Conservation (phyloP, 1,284 basidiomycete species). For the Porogramme epimiltina region DNA sequence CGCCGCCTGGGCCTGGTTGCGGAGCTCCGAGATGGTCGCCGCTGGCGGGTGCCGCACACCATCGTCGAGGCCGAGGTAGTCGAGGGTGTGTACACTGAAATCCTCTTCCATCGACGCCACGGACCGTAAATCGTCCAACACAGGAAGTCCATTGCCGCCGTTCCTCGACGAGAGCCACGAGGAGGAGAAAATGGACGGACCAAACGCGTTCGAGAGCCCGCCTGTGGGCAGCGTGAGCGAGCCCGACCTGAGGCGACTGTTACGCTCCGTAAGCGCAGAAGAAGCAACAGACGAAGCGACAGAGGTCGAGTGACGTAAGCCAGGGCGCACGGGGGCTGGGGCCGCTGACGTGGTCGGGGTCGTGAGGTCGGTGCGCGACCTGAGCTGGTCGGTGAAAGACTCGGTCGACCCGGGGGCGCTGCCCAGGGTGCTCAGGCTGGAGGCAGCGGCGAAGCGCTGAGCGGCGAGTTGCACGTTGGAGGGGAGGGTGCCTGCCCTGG, state of each 20-base stretch:
- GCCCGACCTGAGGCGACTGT: conserved; percentile 86
- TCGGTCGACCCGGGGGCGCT: conserved; percentile 62
- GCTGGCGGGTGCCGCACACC: conserved; percentile 66
- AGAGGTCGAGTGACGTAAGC: conserved; percentile 76
- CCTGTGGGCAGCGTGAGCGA: conserved; percentile 73
- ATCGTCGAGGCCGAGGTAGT: conserved; percentile 92
- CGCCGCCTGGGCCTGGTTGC: conserved; percentile 85
- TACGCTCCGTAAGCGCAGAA: conserved; percentile 61
- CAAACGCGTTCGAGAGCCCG: conserved; percentile 85
- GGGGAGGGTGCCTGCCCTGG: conserved; percentile 86
- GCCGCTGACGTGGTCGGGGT: conserved; percentile 40
- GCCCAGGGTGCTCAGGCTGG: conserved; percentile 47
- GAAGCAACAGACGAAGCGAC: conserved; percentile 64
- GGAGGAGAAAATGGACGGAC: conserved; percentile 83
- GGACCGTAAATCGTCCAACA: conserved; percentile 78
- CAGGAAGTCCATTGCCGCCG: conserved; percentile 55
- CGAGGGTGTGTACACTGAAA: conserved; percentile 90
- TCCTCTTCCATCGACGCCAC: conserved; percentile 83
- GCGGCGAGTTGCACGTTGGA: conserved; percentile 86
- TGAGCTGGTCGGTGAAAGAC: conserved; percentile 59
- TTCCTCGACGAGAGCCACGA: conserved; percentile 80
- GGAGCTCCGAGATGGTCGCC: conserved; percentile 82
- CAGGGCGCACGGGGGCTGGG: conserved; percentile 58
- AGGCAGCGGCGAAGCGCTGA: conserved; percentile 75
- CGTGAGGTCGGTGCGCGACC: conserved; percentile 48